phyloP scores from a whole-genome alignment of 2,329 filamentous ascomycete species.

The Paradendryphiella salina region DNA sequence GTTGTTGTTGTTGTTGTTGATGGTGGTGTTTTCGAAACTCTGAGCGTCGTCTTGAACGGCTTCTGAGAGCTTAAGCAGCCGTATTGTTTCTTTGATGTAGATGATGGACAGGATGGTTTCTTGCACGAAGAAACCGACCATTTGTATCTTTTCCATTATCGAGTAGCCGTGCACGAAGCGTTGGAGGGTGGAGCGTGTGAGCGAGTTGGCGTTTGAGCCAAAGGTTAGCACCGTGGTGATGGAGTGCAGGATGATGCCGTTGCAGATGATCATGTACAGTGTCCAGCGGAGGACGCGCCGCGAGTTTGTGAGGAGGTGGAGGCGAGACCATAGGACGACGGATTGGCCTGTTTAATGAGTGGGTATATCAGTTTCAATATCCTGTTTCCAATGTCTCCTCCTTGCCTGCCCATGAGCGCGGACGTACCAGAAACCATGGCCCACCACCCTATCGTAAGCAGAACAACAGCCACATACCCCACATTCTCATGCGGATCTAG shows the following conservation, averaged over 20 bases:
- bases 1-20: background rate
- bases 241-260: constrained; percentile 58
- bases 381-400: background rate
- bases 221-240: constrained; percentile 60
- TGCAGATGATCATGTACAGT: constrained; percentile 61
- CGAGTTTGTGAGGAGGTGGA: constrained; percentile 62
- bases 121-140: constrained; percentile 50
- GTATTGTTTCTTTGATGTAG: constrained; percentile 59
- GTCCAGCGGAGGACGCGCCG: constrained; percentile 54
- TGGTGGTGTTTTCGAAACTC: constrained; percentile 31
- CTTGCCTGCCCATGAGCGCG: background rate
- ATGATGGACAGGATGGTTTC: constrained; percentile 49
- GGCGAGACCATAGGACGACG: constrained; percentile 64
- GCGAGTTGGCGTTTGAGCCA: constrained; percentile 51
- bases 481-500: constrained; percentile 29
- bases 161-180: constrained; percentile 45
- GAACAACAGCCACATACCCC: constrained; percentile 48
- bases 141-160: constrained; percentile 53
- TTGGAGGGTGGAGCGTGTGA: constrained; percentile 21
- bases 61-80: constrained; percentile 45
- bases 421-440: constrained; percentile 57
- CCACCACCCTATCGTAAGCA: constrained; percentile 60
- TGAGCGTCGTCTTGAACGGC: constrained; percentile 31
- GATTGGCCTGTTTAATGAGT: constrained; percentile 53
- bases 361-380: background rate